Evolutionary conservation across 768 basidiomycete genomes (phyloP).

Genomic region (Kwoniella bestiolae): DNA sequence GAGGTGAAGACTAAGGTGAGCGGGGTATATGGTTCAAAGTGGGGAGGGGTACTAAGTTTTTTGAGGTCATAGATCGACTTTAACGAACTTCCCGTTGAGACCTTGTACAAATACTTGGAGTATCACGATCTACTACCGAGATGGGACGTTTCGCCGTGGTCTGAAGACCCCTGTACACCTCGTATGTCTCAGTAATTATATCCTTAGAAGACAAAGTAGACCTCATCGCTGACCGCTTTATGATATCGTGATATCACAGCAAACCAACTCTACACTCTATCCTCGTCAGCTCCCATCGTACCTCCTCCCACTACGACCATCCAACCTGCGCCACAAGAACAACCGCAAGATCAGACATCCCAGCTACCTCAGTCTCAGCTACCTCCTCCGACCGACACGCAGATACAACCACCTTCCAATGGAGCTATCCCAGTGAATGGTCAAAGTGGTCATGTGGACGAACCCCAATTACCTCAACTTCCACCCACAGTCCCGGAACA

Average conservation of each 20-base stretch:
- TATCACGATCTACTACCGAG: constrained; percentile 46
- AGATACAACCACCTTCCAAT: not conserved
- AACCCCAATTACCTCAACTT: constrained; percentile 11
- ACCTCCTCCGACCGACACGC: not conserved
- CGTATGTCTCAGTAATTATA: constrained; percentile 47
- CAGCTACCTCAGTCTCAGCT: not conserved
- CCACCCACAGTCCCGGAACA: not conserved
- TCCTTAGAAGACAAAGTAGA: no score
- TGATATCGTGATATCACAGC: constrained; percentile 8
- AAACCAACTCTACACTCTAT: constrained; percentile 26
- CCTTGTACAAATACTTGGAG: constrained; percentile 49
- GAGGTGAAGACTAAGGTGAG: constrained; percentile 50
- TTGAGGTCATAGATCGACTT: constrained; percentile 55
- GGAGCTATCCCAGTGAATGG: not conserved
- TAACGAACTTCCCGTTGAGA: constrained; percentile 46
- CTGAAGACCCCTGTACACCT: constrained; percentile 49
- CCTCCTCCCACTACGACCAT: constrained; percentile 7
- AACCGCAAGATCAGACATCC: not conserved
- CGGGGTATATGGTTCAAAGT: no score
- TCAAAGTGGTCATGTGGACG: not conserved
- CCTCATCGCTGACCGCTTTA: no score
- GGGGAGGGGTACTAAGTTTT: no score
- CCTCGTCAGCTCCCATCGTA: constrained; percentile 17
- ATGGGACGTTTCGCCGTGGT: constrained; percentile 51
- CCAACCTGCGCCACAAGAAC: no score